Percentiles rank a stretch among this genome's conserved stretches.
Evolutionary conservation across 495 filamentous ascomycete species (phyloP).

Genomic region (Hypoxylon cercidicola): DNA sequence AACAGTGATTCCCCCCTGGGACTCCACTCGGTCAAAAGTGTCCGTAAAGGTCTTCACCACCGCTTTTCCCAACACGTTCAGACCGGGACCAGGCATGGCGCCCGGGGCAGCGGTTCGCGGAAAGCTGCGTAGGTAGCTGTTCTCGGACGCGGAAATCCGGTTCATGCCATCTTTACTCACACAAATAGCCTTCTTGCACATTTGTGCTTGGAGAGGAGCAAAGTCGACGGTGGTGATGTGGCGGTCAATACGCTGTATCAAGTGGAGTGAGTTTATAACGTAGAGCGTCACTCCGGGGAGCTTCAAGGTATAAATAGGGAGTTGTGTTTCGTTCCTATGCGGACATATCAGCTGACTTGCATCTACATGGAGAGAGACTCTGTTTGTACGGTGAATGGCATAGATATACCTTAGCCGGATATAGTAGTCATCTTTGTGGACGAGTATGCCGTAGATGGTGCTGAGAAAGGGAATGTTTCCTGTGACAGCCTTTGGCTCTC

Average conservation of each 20-base stretch:
- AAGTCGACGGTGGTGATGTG: conserved; percentile 14
- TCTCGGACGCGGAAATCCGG: neutral
- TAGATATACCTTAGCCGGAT: neutral
- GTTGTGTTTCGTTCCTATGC: conserved; percentile 6
- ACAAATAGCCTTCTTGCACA: neutral
- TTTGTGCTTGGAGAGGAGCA: conserved; percentile 8
- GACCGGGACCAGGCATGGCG: neutral
- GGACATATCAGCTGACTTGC: neutral
- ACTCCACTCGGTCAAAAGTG: neutral
- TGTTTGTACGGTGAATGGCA: too few species aligned
- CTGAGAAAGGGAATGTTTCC: neutral
- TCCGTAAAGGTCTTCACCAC: neutral
- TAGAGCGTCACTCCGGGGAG: conserved; percentile 9
- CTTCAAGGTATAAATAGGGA: conserved; percentile 16
- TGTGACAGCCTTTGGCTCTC: neutral
- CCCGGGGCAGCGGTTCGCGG: neutral
- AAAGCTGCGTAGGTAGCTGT: neutral
- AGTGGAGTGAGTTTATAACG: conserved; percentile 14
- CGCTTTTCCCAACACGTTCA: neutral
- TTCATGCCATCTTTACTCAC: neutral
- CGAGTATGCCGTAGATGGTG: neutral
- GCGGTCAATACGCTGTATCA: conserved; percentile 18
- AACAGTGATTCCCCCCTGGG: neutral
- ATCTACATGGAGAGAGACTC: neutral
- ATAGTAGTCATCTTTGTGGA: neutral